Percentiles rank a stretch among this genome's conserved stretches.
These are phyloP conservation scores for Cyclotella kingstonii DNA, from an alignment of 108 stramenopile genomes.

Conservation along the genomic window DNA sequence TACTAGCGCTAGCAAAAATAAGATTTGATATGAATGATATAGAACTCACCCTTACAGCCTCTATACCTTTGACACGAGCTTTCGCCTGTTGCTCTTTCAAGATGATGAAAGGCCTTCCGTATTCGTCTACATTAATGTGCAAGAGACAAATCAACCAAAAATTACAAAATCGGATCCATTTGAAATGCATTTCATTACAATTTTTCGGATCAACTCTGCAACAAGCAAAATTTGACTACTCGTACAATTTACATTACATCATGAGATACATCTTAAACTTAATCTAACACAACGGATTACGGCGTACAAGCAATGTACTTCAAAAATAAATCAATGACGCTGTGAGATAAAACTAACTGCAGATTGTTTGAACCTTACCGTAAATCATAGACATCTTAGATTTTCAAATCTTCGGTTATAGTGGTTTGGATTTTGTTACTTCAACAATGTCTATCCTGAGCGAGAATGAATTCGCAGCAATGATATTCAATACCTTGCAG, in stretches of 20 bases:
- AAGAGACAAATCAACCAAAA: neutral
- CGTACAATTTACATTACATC: neutral
- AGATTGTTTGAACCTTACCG: conserved; percentile 18
- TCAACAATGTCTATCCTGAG: too few species aligned
- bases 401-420: too few species aligned
- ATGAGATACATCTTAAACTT: neutral
- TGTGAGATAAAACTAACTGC: neutral
- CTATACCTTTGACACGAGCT: conserved; percentile 93
- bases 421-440: too few species aligned
- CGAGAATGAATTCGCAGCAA: too few species aligned
- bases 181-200: neutral
- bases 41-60: conserved; percentile 74
- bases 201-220: neutral
- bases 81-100: conserved; percentile 98
- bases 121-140: conserved; percentile 80
- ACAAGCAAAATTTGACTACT: neutral
- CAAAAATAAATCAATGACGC: neutral
- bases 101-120: conserved; percentile 99
- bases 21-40: conserved; percentile 29
- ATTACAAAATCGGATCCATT: neutral
- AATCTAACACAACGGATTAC: neutral
- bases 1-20: neutral
- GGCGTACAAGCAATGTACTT: neutral
- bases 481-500: too few species aligned
- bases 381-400: conserved; percentile 48